Conservation (phyloP, 1,284 basidiomycete genomes). For the Prillingera fragicola region DNA sequence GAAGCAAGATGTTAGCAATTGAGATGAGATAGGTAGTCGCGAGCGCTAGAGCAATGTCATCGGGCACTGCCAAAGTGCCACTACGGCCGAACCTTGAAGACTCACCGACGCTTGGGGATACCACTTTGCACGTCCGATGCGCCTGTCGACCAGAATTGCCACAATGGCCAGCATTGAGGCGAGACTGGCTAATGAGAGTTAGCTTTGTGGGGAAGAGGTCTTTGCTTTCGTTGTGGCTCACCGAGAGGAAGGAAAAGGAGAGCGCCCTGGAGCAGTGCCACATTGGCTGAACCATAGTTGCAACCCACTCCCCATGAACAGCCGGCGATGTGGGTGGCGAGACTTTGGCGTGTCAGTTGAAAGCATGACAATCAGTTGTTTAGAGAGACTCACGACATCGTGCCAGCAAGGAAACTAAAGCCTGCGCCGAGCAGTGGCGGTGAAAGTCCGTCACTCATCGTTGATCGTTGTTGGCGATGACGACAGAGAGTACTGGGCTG, state of each 20-base stretch:
- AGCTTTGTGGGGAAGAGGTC: background rate
- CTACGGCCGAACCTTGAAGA: no score
- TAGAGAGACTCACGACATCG: background rate
- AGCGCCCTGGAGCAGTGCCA: background rate
- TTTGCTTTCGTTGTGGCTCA: background rate
- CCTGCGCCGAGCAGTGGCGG: background rate
- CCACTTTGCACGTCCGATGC: no score
- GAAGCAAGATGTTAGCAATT: no score
- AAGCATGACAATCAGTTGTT: conserved; percentile 1
- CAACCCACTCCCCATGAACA: background rate
- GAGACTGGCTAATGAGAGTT: background rate
- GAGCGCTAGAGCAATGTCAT: no score
- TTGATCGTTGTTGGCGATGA: background rate
- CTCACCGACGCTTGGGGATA: no score
- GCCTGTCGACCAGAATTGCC: no score
- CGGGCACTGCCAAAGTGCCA: no score
- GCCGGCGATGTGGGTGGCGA: background rate
- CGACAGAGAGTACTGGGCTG: no score
- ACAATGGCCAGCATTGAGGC: no score
- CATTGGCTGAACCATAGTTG: background rate
- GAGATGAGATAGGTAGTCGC: no score
- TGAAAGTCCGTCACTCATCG: background rate
- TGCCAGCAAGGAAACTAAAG: background rate
- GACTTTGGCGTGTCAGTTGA: background rate
- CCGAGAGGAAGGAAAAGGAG: background rate